Evolutionary conservation across 371 early-diverging fungal genomes (phyloP).

Genomic region (Basidiobolus meristosporus): DNA sequence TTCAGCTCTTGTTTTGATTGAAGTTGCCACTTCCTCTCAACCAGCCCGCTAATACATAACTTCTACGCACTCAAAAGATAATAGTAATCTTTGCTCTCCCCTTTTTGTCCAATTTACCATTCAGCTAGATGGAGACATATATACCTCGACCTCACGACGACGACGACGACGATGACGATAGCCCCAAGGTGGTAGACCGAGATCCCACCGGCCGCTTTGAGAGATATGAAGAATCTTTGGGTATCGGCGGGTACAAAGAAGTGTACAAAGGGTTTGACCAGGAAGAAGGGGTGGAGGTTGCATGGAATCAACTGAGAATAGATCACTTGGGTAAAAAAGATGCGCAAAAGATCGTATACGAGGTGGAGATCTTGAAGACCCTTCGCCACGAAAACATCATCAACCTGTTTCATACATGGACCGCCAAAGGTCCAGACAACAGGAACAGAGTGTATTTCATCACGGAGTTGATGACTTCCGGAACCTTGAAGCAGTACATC

Average conservation of each 20-base stretch:
- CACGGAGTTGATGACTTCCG: constrained; percentile 89
- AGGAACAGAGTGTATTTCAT: constrained; percentile 57
- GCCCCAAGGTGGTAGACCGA: constrained; percentile 3
- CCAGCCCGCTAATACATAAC: no score
- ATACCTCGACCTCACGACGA: neutral
- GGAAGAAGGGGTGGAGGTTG: constrained; percentile 85
- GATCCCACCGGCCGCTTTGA: constrained; percentile 5
- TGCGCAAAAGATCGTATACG: constrained; percentile 48
- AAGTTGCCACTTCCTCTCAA: no score
- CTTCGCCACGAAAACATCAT: constrained; percentile 80
- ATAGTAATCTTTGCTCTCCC: no score
- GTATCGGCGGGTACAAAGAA: constrained; percentile 71
- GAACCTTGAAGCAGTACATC: constrained; percentile 55
- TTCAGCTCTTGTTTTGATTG: no score
- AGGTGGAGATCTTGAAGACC: constrained; percentile 59
- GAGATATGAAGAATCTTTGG: constrained; percentile 7
- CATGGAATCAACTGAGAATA: constrained; percentile 67
- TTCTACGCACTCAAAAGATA: no score
- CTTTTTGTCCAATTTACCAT: no score
- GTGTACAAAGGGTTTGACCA: constrained; percentile 83
- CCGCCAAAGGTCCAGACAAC: constrained; percentile 13
- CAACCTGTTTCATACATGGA: constrained; percentile 67
- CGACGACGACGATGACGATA: constrained; percentile 4
- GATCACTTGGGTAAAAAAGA: constrained; percentile 39
- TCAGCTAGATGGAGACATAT: no score